These are phyloP conservation scores for Ophiostoma tasmaniense DNA, from an alignment of 2,329 filamentous ascomycete genomes.

Conservation along the genomic window DNA sequence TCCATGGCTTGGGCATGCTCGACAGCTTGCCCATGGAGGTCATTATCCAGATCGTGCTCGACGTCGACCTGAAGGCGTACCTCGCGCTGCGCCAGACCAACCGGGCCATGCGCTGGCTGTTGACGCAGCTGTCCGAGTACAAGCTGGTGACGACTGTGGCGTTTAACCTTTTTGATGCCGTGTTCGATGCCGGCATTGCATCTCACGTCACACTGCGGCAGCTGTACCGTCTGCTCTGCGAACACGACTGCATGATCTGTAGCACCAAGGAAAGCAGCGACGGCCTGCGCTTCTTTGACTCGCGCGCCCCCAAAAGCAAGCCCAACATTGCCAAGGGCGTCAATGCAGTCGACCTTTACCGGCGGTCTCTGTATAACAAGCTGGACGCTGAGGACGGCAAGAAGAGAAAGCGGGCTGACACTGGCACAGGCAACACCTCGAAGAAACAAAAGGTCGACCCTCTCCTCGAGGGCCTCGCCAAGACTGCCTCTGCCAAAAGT, in stretches of 20 bases:
- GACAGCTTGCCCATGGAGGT: conserved; percentile 10
- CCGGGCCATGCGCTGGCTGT: conserved; percentile 5
- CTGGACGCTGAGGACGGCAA: background rate
- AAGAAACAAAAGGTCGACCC: background rate
- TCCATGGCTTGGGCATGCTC: conserved; percentile 2
- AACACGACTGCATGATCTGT: conserved; percentile 16
- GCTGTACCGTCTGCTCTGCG: conserved; percentile 9
- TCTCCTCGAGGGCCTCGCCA: background rate
- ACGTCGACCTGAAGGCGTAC: conserved; percentile 9
- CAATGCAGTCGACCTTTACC: conserved; percentile 4
- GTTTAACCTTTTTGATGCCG: conserved; percentile 10
- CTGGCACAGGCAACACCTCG: background rate
- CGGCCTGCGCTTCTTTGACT: conserved; percentile 11
- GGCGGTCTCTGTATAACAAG: background rate
- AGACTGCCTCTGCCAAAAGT: background rate
- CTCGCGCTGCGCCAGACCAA: conserved; percentile 13
- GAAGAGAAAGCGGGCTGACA: background rate
- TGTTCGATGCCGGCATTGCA: conserved; percentile 8
- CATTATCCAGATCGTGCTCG: background rate
- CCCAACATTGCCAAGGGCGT: conserved; percentile 4
- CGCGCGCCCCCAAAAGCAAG: conserved; percentile 10
- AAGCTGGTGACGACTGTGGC: background rate
- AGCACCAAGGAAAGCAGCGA: background rate
- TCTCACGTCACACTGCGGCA: conserved; percentile 7
- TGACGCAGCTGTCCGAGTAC: conserved; percentile 8